Evolutionary conservation across 2,329 filamentous ascomycete species (phyloP).

Genomic region (Lasiodiplodia sp.): DNA sequence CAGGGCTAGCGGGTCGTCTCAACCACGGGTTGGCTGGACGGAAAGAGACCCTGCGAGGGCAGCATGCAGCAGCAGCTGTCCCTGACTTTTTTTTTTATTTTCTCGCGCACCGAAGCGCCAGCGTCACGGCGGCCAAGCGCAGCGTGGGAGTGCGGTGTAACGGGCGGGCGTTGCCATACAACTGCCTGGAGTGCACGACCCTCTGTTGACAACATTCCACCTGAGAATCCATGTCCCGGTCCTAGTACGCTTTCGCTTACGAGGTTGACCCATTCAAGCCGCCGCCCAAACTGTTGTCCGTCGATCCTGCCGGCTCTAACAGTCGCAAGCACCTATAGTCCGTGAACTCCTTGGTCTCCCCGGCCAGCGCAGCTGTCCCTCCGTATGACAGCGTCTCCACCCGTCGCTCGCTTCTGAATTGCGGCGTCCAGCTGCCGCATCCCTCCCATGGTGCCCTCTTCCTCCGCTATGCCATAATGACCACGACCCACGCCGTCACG

Average conservation of each 20-base stretch:
- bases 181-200: slow-evolving; percentile 5
- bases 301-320: slow-evolving; percentile 28
- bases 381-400: slow-evolving; percentile 36
- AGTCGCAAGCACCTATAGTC: slow-evolving; percentile 27
- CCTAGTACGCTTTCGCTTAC: slow-evolving; percentile 26
- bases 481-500: slow-evolving; percentile 43
- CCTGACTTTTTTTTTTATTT: slow-evolving; percentile 6
- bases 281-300: slow-evolving; percentile 24
- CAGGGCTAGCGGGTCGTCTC: not conserved
- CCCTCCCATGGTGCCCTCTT: slow-evolving; percentile 28
- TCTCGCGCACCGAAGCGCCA: not conserved
- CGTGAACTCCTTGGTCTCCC: slow-evolving; percentile 37
- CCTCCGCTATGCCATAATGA: slow-evolving; percentile 50
- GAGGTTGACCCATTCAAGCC: slow-evolving; percentile 25
- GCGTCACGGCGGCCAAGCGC: slow-evolving; percentile 15
- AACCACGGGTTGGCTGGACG: not conserved
- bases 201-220: slow-evolving; percentile 29
- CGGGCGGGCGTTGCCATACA: slow-evolving; percentile 19
- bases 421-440: slow-evolving; percentile 33
- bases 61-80: slow-evolving; percentile 9
- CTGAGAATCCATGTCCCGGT: slow-evolving; percentile 21
- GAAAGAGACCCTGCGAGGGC: slow-evolving; percentile 4
- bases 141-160: slow-evolving; percentile 20
- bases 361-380: slow-evolving; percentile 33
- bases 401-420: slow-evolving; percentile 28